These are phyloP conservation scores for Fusarium sp. DNA, from an alignment of 2,329 filamentous ascomycete species.

Conservation along the genomic window DNA sequence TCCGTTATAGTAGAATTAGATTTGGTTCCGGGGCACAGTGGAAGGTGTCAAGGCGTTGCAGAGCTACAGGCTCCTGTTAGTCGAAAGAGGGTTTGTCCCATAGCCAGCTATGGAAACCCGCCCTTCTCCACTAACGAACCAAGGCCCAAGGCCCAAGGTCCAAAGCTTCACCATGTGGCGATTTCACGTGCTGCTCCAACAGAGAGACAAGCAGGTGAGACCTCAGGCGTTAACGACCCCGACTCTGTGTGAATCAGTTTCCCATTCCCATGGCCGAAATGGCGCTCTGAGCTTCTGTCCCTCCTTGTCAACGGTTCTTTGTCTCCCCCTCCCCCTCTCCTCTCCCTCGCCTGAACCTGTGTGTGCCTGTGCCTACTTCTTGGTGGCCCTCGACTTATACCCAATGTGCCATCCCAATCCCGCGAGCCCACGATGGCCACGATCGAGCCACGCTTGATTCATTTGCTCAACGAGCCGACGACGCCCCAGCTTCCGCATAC, in stretches of 20 bases:
- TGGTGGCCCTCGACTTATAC: constrained; percentile 35
- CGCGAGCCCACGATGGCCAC: constrained; percentile 65
- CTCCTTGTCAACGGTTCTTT: constrained; percentile 31
- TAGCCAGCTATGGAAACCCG: constrained; percentile 3
- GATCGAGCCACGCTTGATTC: constrained; percentile 75
- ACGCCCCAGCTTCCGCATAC: constrained; percentile 59
- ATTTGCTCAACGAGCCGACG: constrained; percentile 69
- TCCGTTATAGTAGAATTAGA: neutral
- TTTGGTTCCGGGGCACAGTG: neutral
- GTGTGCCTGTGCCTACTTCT: constrained; percentile 2
- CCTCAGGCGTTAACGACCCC: constrained; percentile 38
- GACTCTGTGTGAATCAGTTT: constrained; percentile 35
- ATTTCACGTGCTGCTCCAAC: constrained; percentile 45
- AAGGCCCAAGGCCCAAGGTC: neutral
- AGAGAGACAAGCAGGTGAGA: constrained; percentile 38
- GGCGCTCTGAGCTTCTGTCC: constrained; percentile 35
- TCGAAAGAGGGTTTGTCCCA: neutral
- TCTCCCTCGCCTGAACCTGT: constrained; percentile 4
- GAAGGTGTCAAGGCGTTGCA: neutral
- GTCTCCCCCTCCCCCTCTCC: constrained; percentile 10
- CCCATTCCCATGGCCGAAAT: constrained; percentile 30
- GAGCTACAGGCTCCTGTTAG: neutral
- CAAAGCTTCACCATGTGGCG: constrained; percentile 41
- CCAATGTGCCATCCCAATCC: constrained; percentile 42
- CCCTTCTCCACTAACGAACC: neutral